A percentile compares a stretch with the other conserved stretches of the same genome.
phyloP scores from a whole-genome alignment of 495 filamentous ascomycete species.

The Neurospora africana region DNA sequence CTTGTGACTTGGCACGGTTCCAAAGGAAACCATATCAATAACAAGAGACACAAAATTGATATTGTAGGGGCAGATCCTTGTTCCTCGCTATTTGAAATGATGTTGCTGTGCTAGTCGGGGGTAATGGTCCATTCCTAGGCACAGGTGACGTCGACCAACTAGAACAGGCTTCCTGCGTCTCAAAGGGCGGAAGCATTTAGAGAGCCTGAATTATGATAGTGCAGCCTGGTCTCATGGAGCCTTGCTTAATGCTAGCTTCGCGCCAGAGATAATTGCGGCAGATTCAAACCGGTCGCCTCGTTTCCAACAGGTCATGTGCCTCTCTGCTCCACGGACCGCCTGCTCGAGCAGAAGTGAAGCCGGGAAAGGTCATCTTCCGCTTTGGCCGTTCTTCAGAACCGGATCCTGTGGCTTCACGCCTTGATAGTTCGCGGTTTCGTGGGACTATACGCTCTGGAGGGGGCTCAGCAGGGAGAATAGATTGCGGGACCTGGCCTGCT shows the following conservation, averaged over 20 bases:
- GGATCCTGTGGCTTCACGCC: conserved; percentile 1
- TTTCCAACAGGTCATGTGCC: conserved; percentile 39
- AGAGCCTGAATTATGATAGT: not conserved
- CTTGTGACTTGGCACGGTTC: not conserved
- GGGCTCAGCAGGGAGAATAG: conserved; percentile 23
- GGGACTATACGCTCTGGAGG: not conserved
- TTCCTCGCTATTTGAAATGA: not conserved
- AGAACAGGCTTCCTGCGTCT: not conserved
- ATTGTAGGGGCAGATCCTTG: not conserved
- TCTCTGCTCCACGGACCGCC: conserved; percentile 45
- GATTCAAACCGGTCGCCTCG: conserved; percentile 24
- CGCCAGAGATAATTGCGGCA: not conserved
- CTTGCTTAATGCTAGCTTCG: not conserved
- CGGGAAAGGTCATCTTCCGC: conserved; percentile 21
- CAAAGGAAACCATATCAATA: not conserved
- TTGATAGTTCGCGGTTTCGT: conserved; percentile 1
- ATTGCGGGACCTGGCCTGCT: conserved; percentile 32
- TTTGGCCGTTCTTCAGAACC: conserved; percentile 14
- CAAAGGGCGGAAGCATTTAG: not conserved
- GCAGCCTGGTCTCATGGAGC: not conserved
- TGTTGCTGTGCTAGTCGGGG: not conserved
- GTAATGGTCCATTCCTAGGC: not conserved
- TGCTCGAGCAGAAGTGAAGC: conserved; percentile 29
- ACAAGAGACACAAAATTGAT: not conserved
- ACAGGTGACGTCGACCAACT: not conserved